A percentile compares a stretch with the other conserved stretches of the same genome.
These are phyloP conservation scores for Hypholoma fasciculare DNA, from an alignment of 768 basidiomycete species.

Conservation along the genomic window DNA sequence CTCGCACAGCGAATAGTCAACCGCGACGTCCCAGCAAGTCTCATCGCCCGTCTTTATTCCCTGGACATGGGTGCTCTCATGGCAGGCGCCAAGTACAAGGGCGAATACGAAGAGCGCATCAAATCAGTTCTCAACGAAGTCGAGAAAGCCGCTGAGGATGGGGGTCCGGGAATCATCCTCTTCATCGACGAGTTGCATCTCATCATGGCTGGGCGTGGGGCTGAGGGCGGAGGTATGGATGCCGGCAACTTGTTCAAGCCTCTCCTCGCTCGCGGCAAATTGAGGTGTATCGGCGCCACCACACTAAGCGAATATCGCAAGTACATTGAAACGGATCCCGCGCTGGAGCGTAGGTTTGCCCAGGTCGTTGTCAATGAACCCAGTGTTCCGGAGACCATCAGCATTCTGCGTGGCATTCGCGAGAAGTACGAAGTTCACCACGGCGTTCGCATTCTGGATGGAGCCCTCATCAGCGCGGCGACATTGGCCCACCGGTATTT, in stretches of 20 bases:
- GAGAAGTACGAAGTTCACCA: constrained; percentile 95
- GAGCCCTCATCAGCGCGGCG: constrained; percentile 86
- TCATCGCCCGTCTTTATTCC: constrained; percentile 77
- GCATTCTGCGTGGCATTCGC: constrained; percentile 89
- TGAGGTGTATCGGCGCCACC: constrained; percentile 82
- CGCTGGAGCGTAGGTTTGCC: constrained; percentile 88
- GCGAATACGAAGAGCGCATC: constrained; percentile 95
- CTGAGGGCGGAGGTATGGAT: constrained; percentile 89
- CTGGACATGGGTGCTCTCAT: constrained; percentile 96
- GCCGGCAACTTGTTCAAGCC: constrained; percentile 93
- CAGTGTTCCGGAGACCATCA: constrained; percentile 84
- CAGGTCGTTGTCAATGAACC: constrained; percentile 95
- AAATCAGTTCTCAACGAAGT: constrained; percentile 92
- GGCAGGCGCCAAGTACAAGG: constrained; percentile 92
- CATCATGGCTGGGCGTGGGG: constrained; percentile 87
- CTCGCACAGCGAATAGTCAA: constrained; percentile 95
- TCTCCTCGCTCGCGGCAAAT: constrained; percentile 81
- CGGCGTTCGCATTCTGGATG: constrained; percentile 86
- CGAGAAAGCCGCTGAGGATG: constrained; percentile 81
- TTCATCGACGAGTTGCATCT: constrained; percentile 96
- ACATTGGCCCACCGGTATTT: constrained; percentile 93
- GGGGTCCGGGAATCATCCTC: constrained; percentile 78
- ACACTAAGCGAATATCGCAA: constrained; percentile 91
- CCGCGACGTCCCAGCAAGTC: constrained; percentile 79
- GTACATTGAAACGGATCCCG: constrained; percentile 91